Conservation (phyloP, 352 stramenopile species). For the Globisporangium alternatum region DNA sequence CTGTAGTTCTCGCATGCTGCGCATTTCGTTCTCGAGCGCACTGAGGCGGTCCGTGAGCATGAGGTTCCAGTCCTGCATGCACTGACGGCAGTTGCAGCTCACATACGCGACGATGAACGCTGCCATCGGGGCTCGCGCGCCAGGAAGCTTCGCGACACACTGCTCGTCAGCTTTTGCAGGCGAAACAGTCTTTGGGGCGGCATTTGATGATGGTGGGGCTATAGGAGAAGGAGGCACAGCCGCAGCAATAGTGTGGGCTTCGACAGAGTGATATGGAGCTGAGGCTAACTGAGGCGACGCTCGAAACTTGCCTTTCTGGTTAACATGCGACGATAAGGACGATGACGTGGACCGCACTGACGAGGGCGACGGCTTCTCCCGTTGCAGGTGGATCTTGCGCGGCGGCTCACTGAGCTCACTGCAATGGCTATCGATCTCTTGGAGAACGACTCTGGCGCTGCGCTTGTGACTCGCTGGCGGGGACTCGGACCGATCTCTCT, state of each 20-base stretch:
- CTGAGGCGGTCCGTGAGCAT: conserved; percentile 12
- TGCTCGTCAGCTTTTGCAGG: background rate
- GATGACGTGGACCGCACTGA: background rate
- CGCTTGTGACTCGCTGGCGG: background rate
- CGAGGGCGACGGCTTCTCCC: background rate
- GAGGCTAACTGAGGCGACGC: background rate
- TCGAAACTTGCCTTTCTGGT: background rate
- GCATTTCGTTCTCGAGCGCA: conserved; percentile 9
- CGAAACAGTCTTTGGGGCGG: background rate
- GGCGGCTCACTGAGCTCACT: background rate
- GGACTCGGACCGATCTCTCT: conserved; percentile 2
- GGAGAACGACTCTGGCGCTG: background rate
- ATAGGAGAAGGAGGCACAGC: background rate
- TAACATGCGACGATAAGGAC: background rate
- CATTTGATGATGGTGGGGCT: background rate
- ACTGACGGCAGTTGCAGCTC: conserved; percentile 18
- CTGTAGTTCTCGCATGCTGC: background rate
- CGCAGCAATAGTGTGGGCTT: background rate
- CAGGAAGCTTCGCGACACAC: conserved; percentile 4
- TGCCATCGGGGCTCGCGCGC: conserved; percentile 11
- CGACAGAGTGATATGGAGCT: background rate
- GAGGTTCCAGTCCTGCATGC: conserved; percentile 20
- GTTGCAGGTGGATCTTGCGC: conserved; percentile 6
- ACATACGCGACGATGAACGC: conserved; percentile 18
- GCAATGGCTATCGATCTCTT: background rate